Evolutionary conservation across 805 yeast species (phyloP).

Genomic region (Nakazawaea sp.): DNA sequence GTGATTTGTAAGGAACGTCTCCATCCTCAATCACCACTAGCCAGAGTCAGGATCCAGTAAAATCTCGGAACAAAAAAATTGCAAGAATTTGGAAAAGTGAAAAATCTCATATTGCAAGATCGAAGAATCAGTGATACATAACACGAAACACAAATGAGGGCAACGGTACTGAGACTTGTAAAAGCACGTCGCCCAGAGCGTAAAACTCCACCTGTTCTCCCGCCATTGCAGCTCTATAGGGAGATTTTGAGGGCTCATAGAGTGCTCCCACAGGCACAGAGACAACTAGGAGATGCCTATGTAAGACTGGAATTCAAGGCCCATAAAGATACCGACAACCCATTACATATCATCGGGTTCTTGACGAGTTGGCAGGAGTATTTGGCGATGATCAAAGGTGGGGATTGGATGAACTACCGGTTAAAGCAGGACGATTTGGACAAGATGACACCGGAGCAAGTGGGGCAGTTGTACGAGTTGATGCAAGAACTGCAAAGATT

Average conservation of each 20-base stretch:
- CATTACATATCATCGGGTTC: constrained; percentile 90
- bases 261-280: constrained; percentile 56
- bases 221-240: constrained; percentile 76
- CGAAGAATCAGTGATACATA: not conserved
- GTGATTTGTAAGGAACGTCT: too few relatives aligned
- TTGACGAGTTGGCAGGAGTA: constrained; percentile 93
- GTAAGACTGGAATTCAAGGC: constrained; percentile 86
- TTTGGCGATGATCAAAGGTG: constrained; percentile 49
- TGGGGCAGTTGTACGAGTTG: constrained; percentile 72
- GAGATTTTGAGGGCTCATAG: constrained; percentile 79
- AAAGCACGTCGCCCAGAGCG: constrained; percentile 10
- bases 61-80: too few relatives aligned
- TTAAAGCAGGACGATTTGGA: constrained; percentile 61
- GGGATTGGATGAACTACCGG: constrained; percentile 56
- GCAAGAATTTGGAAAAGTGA: too few relatives aligned
- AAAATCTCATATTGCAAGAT: not conserved
- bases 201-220: constrained; percentile 48
- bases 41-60: too few relatives aligned
- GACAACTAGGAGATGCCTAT: constrained; percentile 83
- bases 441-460: constrained; percentile 87
- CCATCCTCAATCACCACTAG: too few relatives aligned
- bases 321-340: constrained; percentile 77
- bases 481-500: constrained; percentile 61
- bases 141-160: constrained; percentile 6
- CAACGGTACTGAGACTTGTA: constrained; percentile 6